A percentile compares a stretch with the other conserved stretches of the same genome.
phyloP scores from a whole-genome alignment of 176 grass and related monocot species.

The Puccinellia tenuiflora region DNA sequence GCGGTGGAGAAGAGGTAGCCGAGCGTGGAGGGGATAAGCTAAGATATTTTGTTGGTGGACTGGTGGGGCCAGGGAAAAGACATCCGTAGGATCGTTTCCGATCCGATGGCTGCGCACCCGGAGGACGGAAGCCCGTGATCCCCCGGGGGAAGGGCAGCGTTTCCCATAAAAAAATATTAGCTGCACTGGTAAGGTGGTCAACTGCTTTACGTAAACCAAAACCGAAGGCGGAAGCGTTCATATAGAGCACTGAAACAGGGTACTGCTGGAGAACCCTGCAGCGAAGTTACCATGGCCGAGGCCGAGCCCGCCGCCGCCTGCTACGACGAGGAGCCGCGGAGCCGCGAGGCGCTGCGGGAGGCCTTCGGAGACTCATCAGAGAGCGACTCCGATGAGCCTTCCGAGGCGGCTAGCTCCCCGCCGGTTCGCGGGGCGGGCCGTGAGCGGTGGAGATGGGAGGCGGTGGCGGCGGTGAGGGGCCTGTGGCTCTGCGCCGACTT shows the following conservation, averaged over 20 bases:
- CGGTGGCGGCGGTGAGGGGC: conserved; percentile 32
- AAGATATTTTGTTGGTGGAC: too few relatives aligned
- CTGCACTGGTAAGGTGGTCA: too few relatives aligned
- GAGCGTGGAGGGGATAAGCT: too few relatives aligned
- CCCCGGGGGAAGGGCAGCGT: too few relatives aligned
- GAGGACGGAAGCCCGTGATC: too few relatives aligned
- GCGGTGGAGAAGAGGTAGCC: too few relatives aligned
- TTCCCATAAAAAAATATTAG: too few relatives aligned
- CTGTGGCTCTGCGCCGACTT: conserved; percentile 56
- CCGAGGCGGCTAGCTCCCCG: neutral
- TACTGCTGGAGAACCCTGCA: neutral
- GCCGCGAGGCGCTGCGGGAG: conserved; percentile 29
- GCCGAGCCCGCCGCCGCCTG: neutral
- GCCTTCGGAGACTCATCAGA: conserved; percentile 56
- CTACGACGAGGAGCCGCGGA: neutral
- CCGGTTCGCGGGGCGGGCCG: neutral
- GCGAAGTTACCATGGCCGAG: neutral
- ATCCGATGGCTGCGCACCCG: too few relatives aligned
- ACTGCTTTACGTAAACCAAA: neutral
- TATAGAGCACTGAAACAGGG: too few relatives aligned
- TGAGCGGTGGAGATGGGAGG: conserved; percentile 32
- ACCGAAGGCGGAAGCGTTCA: neutral
- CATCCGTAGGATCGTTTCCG: too few relatives aligned
- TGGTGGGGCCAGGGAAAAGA: too few relatives aligned
- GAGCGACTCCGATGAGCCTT: conserved; percentile 3